Conservation (phyloP, 2,329 filamentous ascomycete species). For the Diaporthe amygdali region DNA sequence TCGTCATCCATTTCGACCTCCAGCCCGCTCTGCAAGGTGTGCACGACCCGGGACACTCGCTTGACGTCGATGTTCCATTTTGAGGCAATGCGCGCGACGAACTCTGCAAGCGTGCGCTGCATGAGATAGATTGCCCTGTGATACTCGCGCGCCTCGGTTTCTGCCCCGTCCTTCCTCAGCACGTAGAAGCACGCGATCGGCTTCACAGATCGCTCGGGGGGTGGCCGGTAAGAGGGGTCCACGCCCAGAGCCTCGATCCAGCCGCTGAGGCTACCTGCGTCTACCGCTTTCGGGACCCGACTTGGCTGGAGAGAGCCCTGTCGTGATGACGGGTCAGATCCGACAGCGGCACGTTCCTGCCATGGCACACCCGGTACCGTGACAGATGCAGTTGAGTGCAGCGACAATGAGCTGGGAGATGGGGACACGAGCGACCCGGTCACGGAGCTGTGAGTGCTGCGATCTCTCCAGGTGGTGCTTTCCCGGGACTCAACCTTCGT, state of each 20-base stretch:
- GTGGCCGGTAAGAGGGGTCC: conserved; percentile 84
- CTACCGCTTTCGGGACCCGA: conserved; percentile 59
- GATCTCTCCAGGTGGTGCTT: conserved; percentile 53
- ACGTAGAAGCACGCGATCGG: conserved; percentile 89
- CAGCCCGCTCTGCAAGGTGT: conserved; percentile 74
- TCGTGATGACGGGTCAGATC: conserved; percentile 45
- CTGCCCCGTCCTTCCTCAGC: conserved; percentile 57
- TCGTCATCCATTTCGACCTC: conserved; percentile 92
- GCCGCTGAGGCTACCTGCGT: conserved; percentile 70
- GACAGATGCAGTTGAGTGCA: conserved; percentile 61
- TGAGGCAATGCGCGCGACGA: conserved; percentile 72
- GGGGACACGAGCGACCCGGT: conserved; percentile 69
- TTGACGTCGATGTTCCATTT: conserved; percentile 83
- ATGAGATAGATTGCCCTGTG: conserved; percentile 87
- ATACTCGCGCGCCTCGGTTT: conserved; percentile 61
- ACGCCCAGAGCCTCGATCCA: conserved; percentile 94
- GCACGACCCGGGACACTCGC: conserved; percentile 73
- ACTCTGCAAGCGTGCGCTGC: conserved; percentile 75
- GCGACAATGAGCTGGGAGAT: conserved; percentile 68
- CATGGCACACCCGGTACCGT: conserved; percentile 52
- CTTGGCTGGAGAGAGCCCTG: conserved; percentile 59
- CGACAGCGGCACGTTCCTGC: conserved; percentile 61
- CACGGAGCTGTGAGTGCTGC: conserved; percentile 62
- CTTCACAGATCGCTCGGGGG: conserved; percentile 72
- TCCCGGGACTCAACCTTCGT: conserved; percentile 57